Base-by-base conservation (phyloP, 139 green algal species). In the Micromonas commoda region DNA sequence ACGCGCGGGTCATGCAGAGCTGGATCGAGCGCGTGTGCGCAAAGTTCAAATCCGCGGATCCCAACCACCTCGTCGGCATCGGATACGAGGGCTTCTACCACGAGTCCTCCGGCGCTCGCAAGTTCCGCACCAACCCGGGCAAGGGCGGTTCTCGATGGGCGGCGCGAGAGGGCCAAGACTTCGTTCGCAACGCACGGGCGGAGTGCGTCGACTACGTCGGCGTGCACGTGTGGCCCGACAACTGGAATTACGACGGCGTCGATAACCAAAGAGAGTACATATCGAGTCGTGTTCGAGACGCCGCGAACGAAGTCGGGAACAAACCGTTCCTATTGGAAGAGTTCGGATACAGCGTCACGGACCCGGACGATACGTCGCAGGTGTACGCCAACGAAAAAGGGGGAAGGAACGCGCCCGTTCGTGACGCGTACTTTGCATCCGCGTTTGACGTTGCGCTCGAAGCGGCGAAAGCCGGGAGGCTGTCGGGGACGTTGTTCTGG, bases 141-240 rank as follows among this genome's bases (percentile, higher is more conserved):
- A 29, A 33, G 28, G 52, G 52, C 31, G 72, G 72, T 5, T 54
- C 31, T 3, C 16, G 16, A 34, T 81, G 77, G 77, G 77, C 77
- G 1, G 37, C 66, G 0, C 5, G 69, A 45, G 69, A 74, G 4
- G 77, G 77, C 4, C 77, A 81, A 28, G 74, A 80, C 64, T 80
- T 77, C 60, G 3, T 63, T 9, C 39, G 24, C 16, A 77, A 80
- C 37, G 29, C 34, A 32, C 16, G 2, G 21, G 19, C 39, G 2
- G 64, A 73, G 6, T 70, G 65, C 77, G 69, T 81, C 5, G 77
- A 81, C 45, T 81, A 67, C 31, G 66, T 52, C 28, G 35, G 6
- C 1, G 70, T 81, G 13, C 77, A 81, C 51, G 68, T 81, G 31
- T 81, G 77, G 77, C 77, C 77, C 1, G 77, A 81, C 24, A 77